Conservation (phyloP, 306 rosid species). For the Comarum palustre region DNA sequence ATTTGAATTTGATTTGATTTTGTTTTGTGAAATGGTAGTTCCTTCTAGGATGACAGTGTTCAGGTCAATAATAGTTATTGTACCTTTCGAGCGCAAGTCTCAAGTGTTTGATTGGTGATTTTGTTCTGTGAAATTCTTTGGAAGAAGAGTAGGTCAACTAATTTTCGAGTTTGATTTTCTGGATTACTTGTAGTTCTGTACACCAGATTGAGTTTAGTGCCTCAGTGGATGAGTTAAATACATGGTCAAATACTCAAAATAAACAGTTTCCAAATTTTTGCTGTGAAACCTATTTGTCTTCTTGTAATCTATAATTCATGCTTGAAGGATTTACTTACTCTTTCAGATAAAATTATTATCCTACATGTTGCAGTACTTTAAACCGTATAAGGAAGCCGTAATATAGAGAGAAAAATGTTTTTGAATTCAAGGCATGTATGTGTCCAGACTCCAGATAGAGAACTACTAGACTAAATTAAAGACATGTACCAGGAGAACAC, state of each 20-base stretch:
- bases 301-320: not conserved
- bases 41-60: not conserved
- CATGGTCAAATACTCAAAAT: not conserved
- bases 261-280: not conserved
- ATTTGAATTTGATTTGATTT: not conserved
- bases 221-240: not conserved
- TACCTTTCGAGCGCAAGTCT: not conserved
- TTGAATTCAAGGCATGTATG: no score
- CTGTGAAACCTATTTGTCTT: not conserved
- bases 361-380: no score
- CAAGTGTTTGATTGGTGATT: not conserved
- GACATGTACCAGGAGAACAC: not conserved
- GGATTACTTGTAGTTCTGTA: not conserved
- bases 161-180: not conserved
- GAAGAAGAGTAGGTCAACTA: not conserved
- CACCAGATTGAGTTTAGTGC: not conserved
- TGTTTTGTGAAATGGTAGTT: not conserved
- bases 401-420: no score
- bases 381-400: no score
- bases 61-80: not conserved
- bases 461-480: no score
- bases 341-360: no score
- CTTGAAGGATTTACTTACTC: not conserved
- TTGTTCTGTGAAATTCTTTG: not conserved
- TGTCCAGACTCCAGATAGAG: no score